Percentiles rank a stretch among this genome's conserved stretches.
Evolutionary conservation across 2,329 filamentous ascomycete genomes (phyloP).

Genomic region (Claviceps spartinae): DNA sequence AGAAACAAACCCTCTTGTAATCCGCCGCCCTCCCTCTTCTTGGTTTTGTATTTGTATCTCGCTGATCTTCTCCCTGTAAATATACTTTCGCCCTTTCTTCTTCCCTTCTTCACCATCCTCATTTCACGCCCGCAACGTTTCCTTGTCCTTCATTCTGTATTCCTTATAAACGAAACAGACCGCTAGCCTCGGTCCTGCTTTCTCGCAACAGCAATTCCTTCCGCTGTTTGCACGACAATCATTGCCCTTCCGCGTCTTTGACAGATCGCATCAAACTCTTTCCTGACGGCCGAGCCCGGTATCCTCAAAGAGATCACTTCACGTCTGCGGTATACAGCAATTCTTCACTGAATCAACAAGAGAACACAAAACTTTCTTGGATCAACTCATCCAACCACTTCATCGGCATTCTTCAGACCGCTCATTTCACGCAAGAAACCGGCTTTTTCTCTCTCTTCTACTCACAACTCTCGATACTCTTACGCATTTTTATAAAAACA

Average conservation of each 20-base stretch:
- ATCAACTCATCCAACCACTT: too few species aligned
- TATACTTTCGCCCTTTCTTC: not conserved
- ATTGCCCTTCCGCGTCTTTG: conserved; percentile 33
- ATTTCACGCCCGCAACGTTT: not conserved
- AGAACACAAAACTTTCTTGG: not conserved
- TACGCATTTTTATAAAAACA: not conserved
- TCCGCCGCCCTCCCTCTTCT: not conserved
- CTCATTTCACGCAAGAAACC: not conserved
- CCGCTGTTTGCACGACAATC: conserved; percentile 18
- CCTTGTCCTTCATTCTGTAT: conserved; percentile 13
- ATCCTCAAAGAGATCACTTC: not conserved
- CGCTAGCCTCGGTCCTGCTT: conserved; percentile 9
- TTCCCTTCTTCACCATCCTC: conserved; percentile 2
- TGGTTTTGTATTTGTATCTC: not conserved
- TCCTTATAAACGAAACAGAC: conserved; percentile 1
- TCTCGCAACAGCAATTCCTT: conserved; percentile 12
- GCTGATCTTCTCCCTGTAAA: not conserved
- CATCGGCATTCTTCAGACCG: not conserved
- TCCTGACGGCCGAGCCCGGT: conserved; percentile 23
- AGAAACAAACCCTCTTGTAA: not conserved
- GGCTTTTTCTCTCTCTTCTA: not conserved
- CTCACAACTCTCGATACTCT: not conserved
- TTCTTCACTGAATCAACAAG: not conserved
- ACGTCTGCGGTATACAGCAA: conserved; percentile 1
- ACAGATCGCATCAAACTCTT: conserved; percentile 26